These are phyloP conservation scores for Uronychia setigera DNA, from an alignment of 73 alveolate genomes.

Conservation along the genomic window DNA sequence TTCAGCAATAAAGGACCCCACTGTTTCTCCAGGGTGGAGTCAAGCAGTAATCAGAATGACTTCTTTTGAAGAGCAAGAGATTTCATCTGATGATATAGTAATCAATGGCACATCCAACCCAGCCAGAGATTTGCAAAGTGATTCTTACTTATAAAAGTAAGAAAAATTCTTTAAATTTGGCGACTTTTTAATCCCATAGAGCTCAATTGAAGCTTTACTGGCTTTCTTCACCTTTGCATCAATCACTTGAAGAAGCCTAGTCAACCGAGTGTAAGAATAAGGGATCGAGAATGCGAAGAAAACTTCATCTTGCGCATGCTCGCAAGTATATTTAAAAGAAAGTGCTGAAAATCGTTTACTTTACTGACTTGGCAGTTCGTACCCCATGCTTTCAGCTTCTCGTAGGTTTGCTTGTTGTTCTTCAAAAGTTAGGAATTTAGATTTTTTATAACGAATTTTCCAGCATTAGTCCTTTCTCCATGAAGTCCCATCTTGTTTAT, in stretches of 20 bases:
- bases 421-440: too few species aligned
- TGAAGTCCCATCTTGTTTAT: background rate
- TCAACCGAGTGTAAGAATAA: slow-evolving; percentile 28
- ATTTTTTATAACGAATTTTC: too few species aligned
- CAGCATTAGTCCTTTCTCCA: background rate
- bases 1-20: slow-evolving; percentile 51
- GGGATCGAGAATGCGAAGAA: slow-evolving; percentile 66
- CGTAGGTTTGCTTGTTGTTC: too few species aligned
- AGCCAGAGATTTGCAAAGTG: background rate
- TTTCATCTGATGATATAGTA: background rate
- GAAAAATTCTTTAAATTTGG: too few species aligned
- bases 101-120: background rate
- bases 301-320: slow-evolving; percentile 52
- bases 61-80: slow-evolving; percentile 12
- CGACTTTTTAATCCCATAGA: too few species aligned
- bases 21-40: slow-evolving; percentile 89
- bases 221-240: too few species aligned
- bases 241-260: background rate
- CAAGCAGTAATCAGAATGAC: slow-evolving; percentile 74
- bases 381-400: too few species aligned
- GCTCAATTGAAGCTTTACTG: too few species aligned
- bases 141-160: background rate
- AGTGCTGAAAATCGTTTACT: slow-evolving; percentile 35
- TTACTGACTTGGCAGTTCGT: background rate
- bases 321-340: slow-evolving; percentile 26